Conservation (phyloP, 2,329 filamentous ascomycete species). For the Aspergillus terreus region DNA sequence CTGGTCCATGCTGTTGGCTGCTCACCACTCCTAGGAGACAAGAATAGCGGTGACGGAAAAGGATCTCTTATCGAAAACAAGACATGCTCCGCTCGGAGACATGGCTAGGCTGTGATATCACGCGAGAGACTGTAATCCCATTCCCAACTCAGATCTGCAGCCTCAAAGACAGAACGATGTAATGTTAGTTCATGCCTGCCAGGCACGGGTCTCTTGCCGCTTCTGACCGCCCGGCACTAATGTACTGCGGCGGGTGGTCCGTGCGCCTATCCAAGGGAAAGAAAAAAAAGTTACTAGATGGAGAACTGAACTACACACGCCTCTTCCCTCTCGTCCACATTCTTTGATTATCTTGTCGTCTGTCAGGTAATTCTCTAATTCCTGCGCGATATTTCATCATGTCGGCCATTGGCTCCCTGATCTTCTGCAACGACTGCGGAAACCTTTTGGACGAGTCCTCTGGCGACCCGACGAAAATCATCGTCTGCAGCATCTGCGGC, state of each 20-base stretch:
- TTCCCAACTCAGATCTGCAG: constrained; percentile 11
- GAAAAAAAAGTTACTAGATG: constrained; percentile 4
- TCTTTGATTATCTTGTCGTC: not conserved
- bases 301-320: too few relatives aligned
- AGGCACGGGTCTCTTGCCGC: constrained; percentile 21
- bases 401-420: constrained; percentile 84
- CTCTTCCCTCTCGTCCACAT: not conserved
- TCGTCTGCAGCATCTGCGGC: constrained; percentile 83
- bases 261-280: constrained; percentile 7
- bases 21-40: constrained; percentile 20
- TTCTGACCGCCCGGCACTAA: constrained; percentile 25
- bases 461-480: constrained; percentile 68
- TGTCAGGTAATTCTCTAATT: not conserved
- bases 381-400: constrained; percentile 45
- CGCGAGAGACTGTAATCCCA: constrained; percentile 12
- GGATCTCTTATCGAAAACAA: constrained; percentile 18
- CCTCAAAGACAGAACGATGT: constrained; percentile 8
- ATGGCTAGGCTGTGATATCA: constrained; percentile 25
- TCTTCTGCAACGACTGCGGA: constrained; percentile 91
- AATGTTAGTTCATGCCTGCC: constrained; percentile 23
- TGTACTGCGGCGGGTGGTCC: constrained; percentile 11
- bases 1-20: constrained; percentile 35
- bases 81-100: constrained; percentile 29
- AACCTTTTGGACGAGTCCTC: constrained; percentile 81
- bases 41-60: constrained; percentile 16